Percentiles rank a stretch among this genome's conserved stretches.
These are phyloP conservation scores for Glebionis coronaria DNA, from an alignment of 129 eudicot species.

Conservation along the genomic window DNA sequence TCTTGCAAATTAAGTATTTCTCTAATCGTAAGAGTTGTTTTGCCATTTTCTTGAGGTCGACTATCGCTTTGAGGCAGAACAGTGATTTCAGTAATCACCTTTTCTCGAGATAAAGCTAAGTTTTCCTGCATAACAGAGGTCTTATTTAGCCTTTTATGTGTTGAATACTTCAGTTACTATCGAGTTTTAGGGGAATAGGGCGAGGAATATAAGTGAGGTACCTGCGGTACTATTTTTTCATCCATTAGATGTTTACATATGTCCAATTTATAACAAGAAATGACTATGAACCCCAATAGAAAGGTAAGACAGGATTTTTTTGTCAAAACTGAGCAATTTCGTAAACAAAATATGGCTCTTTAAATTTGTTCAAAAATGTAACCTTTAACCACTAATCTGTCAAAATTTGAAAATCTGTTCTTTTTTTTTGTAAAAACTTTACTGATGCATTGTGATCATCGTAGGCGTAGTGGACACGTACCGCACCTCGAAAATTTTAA, in stretches of 20 bases:
- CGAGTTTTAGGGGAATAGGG: not conserved
- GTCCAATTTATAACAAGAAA: not conserved
- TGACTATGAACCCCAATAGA: not conserved
- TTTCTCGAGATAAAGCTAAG: conserved; percentile 26
- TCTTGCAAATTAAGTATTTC: conserved; percentile 29
- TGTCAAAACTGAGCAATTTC: too few species aligned
- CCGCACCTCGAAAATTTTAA: too few species aligned
- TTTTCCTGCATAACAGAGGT: conserved; percentile 8
- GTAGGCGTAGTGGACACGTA: too few species aligned
- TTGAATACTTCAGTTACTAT: not conserved
- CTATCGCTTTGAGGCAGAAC: conserved; percentile 5
- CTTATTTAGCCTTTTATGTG: too few species aligned
- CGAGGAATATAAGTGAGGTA: not conserved
- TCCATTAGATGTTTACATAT: not conserved
- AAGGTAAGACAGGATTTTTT: too few species aligned
- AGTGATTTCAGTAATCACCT: conserved; percentile 1
- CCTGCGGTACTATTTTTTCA: not conserved
- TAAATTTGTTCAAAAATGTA: too few species aligned
- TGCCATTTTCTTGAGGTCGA: not conserved
- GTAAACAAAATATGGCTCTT: too few species aligned
- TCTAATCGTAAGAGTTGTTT: conserved; percentile 26
- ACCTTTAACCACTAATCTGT: too few species aligned
- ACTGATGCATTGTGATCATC: too few species aligned
- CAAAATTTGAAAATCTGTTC: too few species aligned
- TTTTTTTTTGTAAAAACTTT: too few species aligned